These are phyloP conservation scores for Dispira parvispora DNA, from an alignment of 192 early-diverging fungal genomes.

Conservation along the genomic window DNA sequence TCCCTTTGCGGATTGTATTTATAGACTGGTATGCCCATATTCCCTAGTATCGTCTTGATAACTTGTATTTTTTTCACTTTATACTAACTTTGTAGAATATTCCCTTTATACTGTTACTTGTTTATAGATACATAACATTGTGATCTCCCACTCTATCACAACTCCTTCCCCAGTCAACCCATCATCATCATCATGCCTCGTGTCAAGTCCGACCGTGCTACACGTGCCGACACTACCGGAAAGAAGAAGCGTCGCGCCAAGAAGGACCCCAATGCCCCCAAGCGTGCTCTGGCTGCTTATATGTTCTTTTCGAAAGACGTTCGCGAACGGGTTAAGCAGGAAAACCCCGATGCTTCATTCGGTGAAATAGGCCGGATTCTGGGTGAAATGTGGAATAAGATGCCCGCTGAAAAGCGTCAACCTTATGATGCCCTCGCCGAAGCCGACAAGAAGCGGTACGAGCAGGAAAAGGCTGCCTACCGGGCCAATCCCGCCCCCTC, in stretches of 20 bases:
- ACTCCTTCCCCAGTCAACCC: neutral
- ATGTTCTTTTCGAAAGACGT: slow-evolving; percentile 80
- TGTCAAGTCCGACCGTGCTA: slow-evolving; percentile 8
- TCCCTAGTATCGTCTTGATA: too few species aligned
- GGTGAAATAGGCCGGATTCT: slow-evolving; percentile 54
- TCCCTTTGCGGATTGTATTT: too few species aligned
- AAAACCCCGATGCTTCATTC: slow-evolving; percentile 60
- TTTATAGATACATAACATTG: too few species aligned
- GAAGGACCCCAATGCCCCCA: slow-evolving; percentile 84
- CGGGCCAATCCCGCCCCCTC: neutral
- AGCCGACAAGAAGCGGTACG: slow-evolving; percentile 26
- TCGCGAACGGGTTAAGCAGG: slow-evolving; percentile 54
- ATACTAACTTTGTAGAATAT: too few species aligned
- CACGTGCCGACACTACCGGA: slow-evolving; percentile 15
- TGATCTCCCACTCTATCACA: too few species aligned
- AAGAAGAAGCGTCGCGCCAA: slow-evolving; percentile 41
- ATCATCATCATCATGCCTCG: slow-evolving; percentile 19
- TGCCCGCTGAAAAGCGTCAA: slow-evolving; percentile 33
- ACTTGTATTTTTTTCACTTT: too few species aligned
- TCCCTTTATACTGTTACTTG: too few species aligned
- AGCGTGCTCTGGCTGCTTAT: slow-evolving; percentile 82
- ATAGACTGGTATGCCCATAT: too few species aligned
- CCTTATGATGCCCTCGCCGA: slow-evolving; percentile 31
- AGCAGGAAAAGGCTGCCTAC: slow-evolving; percentile 25
- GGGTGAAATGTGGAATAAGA: slow-evolving; percentile 48